Evolutionary conservation across 495 filamentous ascomycete species (phyloP).

Genomic region (Acidomyces sp.): DNA sequence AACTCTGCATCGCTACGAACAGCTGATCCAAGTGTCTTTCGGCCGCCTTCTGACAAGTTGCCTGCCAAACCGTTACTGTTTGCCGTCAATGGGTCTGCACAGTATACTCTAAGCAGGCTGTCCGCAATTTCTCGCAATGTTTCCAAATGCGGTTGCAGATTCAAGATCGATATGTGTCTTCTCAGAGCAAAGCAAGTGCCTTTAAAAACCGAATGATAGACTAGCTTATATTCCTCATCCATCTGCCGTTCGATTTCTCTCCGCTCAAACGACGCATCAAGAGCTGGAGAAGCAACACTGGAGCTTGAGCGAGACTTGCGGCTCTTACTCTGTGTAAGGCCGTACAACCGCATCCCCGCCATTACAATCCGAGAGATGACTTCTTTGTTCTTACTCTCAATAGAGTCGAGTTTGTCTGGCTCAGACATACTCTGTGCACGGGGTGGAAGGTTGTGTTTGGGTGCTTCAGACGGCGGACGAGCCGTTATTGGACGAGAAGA

Average conservation of each 20-base stretch:
- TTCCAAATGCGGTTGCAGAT: constrained; percentile 23
- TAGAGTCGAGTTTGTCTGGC: constrained; percentile 30
- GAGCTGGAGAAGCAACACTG: constrained; percentile 3
- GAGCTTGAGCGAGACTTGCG: constrained; percentile 6
- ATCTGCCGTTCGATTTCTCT: background rate
- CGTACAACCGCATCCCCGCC: constrained; percentile 53
- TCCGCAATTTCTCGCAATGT: constrained; percentile 31
- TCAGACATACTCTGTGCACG: constrained; percentile 30
- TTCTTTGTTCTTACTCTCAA: constrained; percentile 35
- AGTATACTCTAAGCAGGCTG: constrained; percentile 32
- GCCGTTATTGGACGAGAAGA: constrained; percentile 13
- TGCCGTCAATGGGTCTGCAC: constrained; percentile 27
- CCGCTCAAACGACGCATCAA: constrained; percentile 2
- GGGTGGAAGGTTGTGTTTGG: constrained; percentile 23
- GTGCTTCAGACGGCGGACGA: constrained; percentile 11
- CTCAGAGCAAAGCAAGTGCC: constrained; percentile 46
- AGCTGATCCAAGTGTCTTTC: constrained; percentile 9
- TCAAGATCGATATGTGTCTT: constrained; percentile 28
- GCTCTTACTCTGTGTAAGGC: constrained; percentile 38
- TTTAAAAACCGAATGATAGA: constrained; percentile 55
- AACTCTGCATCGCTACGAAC: background rate
- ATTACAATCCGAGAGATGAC: constrained; percentile 35
- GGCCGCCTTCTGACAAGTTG: constrained; percentile 12
- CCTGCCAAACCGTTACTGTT: constrained; percentile 3
- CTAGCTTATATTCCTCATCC: constrained; percentile 47